A percentile compares a stretch with the other conserved stretches of the same genome.
phyloP scores from a whole-genome alignment of 352 stramenopile species.

The Pythium plurisporium region DNA sequence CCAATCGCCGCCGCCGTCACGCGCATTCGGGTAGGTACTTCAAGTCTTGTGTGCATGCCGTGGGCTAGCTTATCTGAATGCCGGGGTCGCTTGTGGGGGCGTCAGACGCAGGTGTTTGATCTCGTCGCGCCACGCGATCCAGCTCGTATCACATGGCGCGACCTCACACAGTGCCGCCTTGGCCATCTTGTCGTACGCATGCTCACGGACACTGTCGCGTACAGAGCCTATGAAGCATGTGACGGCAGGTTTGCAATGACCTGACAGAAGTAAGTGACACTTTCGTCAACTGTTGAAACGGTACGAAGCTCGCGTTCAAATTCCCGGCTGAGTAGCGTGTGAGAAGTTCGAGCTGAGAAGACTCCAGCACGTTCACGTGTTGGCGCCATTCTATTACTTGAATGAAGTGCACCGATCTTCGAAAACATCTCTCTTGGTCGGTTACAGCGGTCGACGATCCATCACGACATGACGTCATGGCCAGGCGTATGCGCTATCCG shows the following conservation, averaged over 20 bases:
- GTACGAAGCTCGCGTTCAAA: too few relatives aligned
- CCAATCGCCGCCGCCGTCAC: background rate
- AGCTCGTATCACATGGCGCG: slow-evolving; percentile 48
- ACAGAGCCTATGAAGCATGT: slow-evolving; percentile 43
- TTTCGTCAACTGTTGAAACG: background rate
- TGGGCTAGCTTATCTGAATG: background rate
- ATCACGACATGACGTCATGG: too few relatives aligned
- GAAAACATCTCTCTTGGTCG: too few relatives aligned
- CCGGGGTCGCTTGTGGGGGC: background rate
- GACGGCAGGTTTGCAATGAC: slow-evolving; percentile 32
- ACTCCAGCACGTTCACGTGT: too few relatives aligned
- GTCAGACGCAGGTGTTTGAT: slow-evolving; percentile 71
- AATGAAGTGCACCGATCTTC: too few relatives aligned
- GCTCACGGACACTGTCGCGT: slow-evolving; percentile 57
- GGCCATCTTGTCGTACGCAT: slow-evolving; percentile 52
- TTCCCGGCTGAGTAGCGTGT: too few relatives aligned
- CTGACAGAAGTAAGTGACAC: background rate
- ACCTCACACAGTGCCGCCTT: slow-evolving; percentile 48
- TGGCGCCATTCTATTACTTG: too few relatives aligned
- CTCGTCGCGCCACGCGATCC: slow-evolving; percentile 38
- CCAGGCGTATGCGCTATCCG: too few relatives aligned
- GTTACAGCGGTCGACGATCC: too few relatives aligned
- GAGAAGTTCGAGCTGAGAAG: too few relatives aligned
- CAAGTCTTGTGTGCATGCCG: background rate
- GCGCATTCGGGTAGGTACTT: slow-evolving; percentile 30